A percentile compares a stretch with the other conserved stretches of the same genome.
Conservation (phyloP, 2,329 filamentous ascomycete species). For the Cryphonectria parasitica region DNA sequence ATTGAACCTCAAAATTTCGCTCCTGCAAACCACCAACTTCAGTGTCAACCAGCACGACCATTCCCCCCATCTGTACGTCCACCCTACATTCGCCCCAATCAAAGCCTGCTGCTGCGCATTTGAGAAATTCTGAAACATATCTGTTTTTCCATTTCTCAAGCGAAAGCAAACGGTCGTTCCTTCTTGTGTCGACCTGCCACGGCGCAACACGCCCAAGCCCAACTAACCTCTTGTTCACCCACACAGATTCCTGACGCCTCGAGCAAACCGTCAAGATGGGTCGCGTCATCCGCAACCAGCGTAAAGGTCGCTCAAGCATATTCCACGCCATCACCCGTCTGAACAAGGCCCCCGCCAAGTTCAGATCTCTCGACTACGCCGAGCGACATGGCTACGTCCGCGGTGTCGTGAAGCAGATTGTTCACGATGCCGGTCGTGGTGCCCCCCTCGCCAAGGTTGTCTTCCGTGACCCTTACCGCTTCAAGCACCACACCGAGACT, state of each 20-base stretch:
- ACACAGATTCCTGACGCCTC: slow-evolving; percentile 25
- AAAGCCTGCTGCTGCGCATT: slow-evolving; percentile 12
- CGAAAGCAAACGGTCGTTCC: background rate
- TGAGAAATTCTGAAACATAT: slow-evolving; percentile 5
- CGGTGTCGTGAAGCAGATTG: slow-evolving; percentile 97
- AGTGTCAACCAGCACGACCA: slow-evolving; percentile 22
- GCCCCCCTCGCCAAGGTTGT: slow-evolving; percentile 94
- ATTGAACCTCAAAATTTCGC: slow-evolving; percentile 16
- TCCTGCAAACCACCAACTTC: slow-evolving; percentile 12
- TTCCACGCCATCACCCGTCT: slow-evolving; percentile 81
- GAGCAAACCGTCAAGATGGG: slow-evolving; percentile 50
- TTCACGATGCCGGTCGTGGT: slow-evolving; percentile 98
- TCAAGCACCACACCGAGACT: slow-evolving; percentile 97
- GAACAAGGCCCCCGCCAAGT: slow-evolving; percentile 93
- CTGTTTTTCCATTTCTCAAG: slow-evolving; percentile 7
- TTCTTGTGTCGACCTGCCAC: background rate
- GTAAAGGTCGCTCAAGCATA: slow-evolving; percentile 63
- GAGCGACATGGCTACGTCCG: slow-evolving; percentile 98
- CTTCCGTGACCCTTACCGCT: slow-evolving; percentile 98
- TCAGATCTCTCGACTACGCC: slow-evolving; percentile 94
- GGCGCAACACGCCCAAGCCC: slow-evolving; percentile 2
- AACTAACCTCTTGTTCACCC: slow-evolving; percentile 20
- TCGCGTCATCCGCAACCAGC: slow-evolving; percentile 69
- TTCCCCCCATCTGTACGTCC: slow-evolving; percentile 29
- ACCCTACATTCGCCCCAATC: slow-evolving; percentile 8